Evolutionary conservation across 805 yeast genomes (phyloP).

Genomic region (Dipodascus geniculatus): DNA sequence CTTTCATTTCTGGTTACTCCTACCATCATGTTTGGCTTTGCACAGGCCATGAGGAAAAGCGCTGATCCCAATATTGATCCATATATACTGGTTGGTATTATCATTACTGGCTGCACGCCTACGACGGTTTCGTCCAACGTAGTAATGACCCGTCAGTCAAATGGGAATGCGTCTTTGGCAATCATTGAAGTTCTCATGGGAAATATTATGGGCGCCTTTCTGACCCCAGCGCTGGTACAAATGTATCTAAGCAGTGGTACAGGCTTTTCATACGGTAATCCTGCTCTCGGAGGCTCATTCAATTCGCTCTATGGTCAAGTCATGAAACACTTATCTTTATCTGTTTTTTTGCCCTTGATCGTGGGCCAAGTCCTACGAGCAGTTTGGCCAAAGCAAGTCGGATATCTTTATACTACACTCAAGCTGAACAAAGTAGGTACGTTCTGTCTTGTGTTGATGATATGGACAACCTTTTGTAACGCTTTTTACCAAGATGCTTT

Average conservation of each 20-base stretch:
- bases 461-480: constrained; percentile 73
- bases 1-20: constrained; percentile 64
- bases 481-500: constrained; percentile 80
- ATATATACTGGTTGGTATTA: constrained; percentile 72
- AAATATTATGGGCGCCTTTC: constrained; percentile 72
- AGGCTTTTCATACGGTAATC: constrained; percentile 69
- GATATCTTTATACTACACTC: constrained; percentile 46
- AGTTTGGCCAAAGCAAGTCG: constrained; percentile 50
- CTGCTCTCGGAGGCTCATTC: constrained; percentile 41
- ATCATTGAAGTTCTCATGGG: constrained; percentile 80
- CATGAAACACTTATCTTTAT: constrained; percentile 78
- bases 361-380: constrained; percentile 83
- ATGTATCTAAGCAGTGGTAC: constrained; percentile 42
- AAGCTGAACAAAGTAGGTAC: constrained; percentile 64
- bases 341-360: constrained; percentile 73
- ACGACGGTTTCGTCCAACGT: constrained; percentile 89
- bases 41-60: constrained; percentile 51
- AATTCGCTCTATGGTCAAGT: constrained; percentile 54
- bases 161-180: constrained; percentile 70
- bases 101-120: constrained; percentile 79
- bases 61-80: constrained; percentile 47
- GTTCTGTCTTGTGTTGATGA: constrained; percentile 63
- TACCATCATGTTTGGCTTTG: constrained; percentile 61
- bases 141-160: constrained; percentile 79
- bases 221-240: constrained; percentile 77